phyloP scores from a whole-genome alignment of 1,284 basidiomycete genomes.

The Pyrrhoderma lamaoense region DNA sequence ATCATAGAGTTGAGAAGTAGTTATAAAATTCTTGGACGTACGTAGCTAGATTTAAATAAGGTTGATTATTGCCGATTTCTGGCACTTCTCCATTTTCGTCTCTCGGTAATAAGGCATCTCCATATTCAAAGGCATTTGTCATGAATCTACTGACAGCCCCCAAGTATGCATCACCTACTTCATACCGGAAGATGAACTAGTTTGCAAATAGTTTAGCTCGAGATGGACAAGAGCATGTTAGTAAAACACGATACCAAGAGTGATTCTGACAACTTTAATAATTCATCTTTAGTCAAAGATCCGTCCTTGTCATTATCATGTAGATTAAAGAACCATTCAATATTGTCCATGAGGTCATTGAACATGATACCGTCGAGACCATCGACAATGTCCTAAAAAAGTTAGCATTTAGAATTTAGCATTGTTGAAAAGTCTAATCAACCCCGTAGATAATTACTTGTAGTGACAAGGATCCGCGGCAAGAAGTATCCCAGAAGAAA shows the following conservation, averaged over 20 bases:
- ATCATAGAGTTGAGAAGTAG: constrained; percentile 8
- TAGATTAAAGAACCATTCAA: constrained; percentile 97
- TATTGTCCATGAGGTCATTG: constrained; percentile 96
- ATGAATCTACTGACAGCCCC: constrained; percentile 94
- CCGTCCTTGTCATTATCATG: constrained; percentile 97
- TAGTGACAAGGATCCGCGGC: constrained; percentile 76
- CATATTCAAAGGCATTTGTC: constrained; percentile 95
- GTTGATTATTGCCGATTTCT: constrained; percentile 63
- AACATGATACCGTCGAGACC: constrained; percentile 92
- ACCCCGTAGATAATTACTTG: constrained; percentile 42
- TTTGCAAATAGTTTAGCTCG: neutral
- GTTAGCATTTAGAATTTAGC: constrained; percentile 12
- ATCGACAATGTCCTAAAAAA: constrained; percentile 73
- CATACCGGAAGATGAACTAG: constrained; percentile 96
- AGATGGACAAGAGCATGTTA: neutral
- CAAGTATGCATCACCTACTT: constrained; percentile 94
- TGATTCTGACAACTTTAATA: constrained; percentile 91
- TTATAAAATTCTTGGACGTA: constrained; percentile 33
- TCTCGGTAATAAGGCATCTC: constrained; percentile 71
- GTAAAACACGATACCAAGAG: constrained; percentile 53
- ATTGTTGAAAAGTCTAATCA: neutral
- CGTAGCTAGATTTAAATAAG: constrained; percentile 83
- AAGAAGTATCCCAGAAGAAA: constrained; percentile 83
- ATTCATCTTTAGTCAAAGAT: constrained; percentile 92
- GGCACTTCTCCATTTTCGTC: constrained; percentile 35